phyloP scores from a whole-genome alignment of 2,329 filamentous ascomycete genomes.

The Penicillium sp. region DNA sequence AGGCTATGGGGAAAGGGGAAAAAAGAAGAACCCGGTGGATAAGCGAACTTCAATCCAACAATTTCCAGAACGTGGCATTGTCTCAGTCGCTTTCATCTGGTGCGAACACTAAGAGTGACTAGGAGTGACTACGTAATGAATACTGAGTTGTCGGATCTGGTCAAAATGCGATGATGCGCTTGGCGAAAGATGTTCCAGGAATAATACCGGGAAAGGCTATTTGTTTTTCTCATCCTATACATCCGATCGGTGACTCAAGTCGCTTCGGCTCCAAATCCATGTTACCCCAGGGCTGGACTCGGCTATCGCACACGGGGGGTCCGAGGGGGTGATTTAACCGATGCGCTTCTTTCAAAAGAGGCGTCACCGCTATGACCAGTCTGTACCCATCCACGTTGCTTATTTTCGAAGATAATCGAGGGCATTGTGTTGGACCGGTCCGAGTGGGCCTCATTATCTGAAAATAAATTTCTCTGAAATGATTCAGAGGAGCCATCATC shows the following conservation, averaged over 20 bases:
- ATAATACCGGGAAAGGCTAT: neutral
- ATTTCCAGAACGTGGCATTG: no score
- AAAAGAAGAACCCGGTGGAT: no score
- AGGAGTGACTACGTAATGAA: no score
- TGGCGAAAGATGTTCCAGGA: neutral
- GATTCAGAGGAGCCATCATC: neutral
- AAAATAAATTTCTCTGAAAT: neutral
- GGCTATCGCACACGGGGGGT: neutral
- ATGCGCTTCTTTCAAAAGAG: neutral
- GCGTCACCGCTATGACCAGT: neutral
- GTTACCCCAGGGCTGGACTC: neutral
- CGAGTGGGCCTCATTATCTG: neutral
- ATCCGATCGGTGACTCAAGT: neutral
- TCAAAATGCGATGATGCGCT: no score
- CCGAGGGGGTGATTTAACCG: neutral
- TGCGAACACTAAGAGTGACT: no score
- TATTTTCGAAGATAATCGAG: neutral
- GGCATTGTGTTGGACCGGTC: neutral
- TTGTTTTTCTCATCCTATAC: neutral
- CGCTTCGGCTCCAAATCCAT: neutral
- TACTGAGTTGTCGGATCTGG: no score
- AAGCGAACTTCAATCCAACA: no score
- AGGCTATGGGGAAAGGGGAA: no score
- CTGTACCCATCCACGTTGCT: neutral
- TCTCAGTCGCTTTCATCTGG: no score